phyloP scores from a whole-genome alignment of 305 asterid species.

The Fraxinus dipetala region DNA sequence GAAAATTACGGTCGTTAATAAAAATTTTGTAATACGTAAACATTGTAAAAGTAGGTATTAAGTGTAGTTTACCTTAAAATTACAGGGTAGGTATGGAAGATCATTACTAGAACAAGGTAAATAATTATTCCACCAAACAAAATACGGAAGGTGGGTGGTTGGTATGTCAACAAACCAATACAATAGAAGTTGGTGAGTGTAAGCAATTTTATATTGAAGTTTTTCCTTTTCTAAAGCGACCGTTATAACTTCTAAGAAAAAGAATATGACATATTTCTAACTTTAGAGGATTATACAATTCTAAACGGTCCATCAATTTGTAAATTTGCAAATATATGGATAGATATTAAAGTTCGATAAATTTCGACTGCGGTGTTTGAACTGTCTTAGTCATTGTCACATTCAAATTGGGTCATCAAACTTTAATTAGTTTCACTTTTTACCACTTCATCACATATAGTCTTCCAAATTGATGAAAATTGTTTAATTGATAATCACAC shows the following conservation, averaged over 20 bases:
- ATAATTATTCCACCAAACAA: slow-evolving; percentile 3
- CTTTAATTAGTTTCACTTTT: neutral
- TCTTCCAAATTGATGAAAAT: neutral
- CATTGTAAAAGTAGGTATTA: neutral
- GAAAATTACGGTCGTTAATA: neutral
- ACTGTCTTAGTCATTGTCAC: neutral
- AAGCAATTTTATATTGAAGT: neutral
- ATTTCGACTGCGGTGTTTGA: neutral
- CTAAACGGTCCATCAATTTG: neutral
- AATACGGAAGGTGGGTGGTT: slow-evolving; percentile 33
- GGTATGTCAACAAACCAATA: slow-evolving; percentile 38
- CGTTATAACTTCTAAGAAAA: neutral
- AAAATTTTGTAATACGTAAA: neutral
- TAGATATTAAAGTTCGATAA: neutral
- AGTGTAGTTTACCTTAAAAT: neutral
- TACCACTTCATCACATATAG: neutral
- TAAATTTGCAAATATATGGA: neutral
- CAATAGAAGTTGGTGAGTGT: slow-evolving; percentile 36
- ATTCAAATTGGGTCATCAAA: neutral
- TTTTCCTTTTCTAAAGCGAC: neutral
- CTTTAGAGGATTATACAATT: neutral
- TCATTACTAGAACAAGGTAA: neutral
- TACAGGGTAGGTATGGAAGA: slow-evolving; percentile 7
- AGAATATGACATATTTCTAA: neutral
- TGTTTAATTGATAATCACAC: neutral